These are phyloP conservation scores for Saccharomycopsis hybrid DNA, from an alignment of 1,139 yeast genomes.

Conservation along the genomic window DNA sequence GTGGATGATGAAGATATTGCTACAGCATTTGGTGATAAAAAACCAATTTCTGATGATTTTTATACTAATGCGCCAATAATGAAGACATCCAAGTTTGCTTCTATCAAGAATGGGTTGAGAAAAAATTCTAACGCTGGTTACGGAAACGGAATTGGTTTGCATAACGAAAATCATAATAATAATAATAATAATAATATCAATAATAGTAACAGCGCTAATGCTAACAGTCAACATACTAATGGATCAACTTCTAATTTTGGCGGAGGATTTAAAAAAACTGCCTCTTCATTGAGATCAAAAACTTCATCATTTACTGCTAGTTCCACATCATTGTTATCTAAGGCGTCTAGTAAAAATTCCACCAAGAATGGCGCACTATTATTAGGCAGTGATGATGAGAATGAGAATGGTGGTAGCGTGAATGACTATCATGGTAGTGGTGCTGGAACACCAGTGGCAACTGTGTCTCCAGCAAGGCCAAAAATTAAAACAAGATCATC, in stretches of 20 bases:
- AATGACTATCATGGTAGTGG: too few relatives aligned
- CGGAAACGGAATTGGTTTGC: too few relatives aligned
- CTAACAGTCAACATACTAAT: not conserved
- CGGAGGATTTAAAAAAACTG: not conserved
- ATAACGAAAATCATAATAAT: not conserved
- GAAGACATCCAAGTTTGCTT: not conserved
- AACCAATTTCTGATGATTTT: not conserved
- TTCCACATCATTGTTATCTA: slow-evolving; percentile 1
- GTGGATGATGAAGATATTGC: not conserved
- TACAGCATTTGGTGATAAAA: too few relatives aligned
- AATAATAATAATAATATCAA: too few relatives aligned
- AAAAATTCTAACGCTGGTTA: not conserved
- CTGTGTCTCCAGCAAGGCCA: too few relatives aligned
- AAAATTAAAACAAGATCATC: not conserved
- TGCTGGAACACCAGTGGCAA: too few relatives aligned
- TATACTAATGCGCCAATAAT: not conserved
- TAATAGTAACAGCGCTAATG: too few relatives aligned
- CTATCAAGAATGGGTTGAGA: not conserved
- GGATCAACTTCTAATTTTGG: not conserved
- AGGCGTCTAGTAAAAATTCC: not conserved
- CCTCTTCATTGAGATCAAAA: not conserved
- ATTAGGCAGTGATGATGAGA: not conserved
- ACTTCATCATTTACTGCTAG: not conserved
- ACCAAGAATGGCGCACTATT: not conserved
- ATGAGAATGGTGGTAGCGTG: too few relatives aligned